phyloP scores from a whole-genome alignment of 257 asterid genomes.

The Ilex asprella region DNA sequence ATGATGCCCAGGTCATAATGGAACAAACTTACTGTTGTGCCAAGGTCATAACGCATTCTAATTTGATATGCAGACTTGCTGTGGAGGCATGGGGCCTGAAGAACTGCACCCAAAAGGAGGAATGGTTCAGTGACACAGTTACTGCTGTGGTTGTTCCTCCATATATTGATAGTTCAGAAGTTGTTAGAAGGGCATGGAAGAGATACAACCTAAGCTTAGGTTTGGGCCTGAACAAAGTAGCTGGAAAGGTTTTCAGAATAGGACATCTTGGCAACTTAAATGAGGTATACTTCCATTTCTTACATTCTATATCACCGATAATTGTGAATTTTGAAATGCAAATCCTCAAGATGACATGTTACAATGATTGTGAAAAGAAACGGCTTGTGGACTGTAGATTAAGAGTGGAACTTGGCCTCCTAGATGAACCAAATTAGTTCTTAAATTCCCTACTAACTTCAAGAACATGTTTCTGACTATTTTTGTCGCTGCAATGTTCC shows the following conservation, averaged over 20 bases:
- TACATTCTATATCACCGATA: no score
- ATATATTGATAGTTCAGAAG: conserved; percentile 67
- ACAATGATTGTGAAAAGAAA: no score
- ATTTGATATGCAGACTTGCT: conserved; percentile 54
- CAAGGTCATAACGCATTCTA: not conserved
- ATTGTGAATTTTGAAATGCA: no score
- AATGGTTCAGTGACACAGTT: conserved; percentile 92
- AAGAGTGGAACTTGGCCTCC: no score
- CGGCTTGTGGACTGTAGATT: no score
- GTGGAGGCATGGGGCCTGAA: conserved; percentile 99
- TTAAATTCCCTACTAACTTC: no score
- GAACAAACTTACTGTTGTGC: no score
- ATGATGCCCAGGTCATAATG: no score
- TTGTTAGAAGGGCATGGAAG: conserved; percentile 82
- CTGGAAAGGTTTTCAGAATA: conserved; percentile 96
- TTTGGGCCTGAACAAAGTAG: conserved; percentile 90
- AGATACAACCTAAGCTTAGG: conserved; percentile 96
- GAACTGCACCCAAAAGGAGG: conserved; percentile 98
- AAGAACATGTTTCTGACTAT: no score
- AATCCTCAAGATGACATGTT: no score
- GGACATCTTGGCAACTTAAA: conserved; percentile 97
- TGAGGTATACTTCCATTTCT: conserved; percentile 38
- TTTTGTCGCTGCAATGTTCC: no score
- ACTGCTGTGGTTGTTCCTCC: conserved; percentile 91
- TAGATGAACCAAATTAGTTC: no score